phyloP scores from a whole-genome alignment of 768 basidiomycete species.

The Suillus luteus region DNA sequence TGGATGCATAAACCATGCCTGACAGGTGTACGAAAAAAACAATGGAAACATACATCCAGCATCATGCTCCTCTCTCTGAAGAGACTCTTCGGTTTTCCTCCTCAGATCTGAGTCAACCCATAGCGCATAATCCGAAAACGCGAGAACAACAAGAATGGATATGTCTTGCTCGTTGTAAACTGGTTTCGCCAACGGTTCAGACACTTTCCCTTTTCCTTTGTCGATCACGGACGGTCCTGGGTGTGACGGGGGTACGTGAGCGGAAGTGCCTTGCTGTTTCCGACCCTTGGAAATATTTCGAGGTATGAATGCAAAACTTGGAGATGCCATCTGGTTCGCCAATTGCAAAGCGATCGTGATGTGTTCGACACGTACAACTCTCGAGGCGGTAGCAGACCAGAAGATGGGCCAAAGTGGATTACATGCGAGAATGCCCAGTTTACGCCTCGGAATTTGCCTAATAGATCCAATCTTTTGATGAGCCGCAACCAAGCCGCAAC shows the following conservation, averaged over 20 bases:
- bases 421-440: too few relatives aligned
- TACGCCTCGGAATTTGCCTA: not conserved
- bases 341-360: not conserved
- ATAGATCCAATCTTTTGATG: not conserved
- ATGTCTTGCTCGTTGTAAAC: constrained; percentile 44
- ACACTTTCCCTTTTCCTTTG: constrained; percentile 29
- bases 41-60: constrained; percentile 51
- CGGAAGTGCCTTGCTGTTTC: constrained; percentile 26
- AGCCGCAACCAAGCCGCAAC: too few relatives aligned
- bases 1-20: constrained; percentile 19
- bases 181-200: constrained; percentile 22
- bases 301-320: constrained; percentile 48
- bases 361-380: not conserved
- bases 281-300: constrained; percentile 43
- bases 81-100: constrained; percentile 43
- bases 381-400: not conserved
- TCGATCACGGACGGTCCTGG: constrained; percentile 16
- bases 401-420: not conserved
- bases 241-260: constrained; percentile 14
- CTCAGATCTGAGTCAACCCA: constrained; percentile 64
- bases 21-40: constrained; percentile 4
- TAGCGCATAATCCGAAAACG: constrained; percentile 70
- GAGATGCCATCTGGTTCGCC: constrained; percentile 19
- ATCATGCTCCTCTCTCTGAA: constrained; percentile 21
- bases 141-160: constrained; percentile 51